These are phyloP conservation scores for Neonothopanus nambi DNA, from an alignment of 1,284 basidiomycete genomes.

Conservation along the genomic window DNA sequence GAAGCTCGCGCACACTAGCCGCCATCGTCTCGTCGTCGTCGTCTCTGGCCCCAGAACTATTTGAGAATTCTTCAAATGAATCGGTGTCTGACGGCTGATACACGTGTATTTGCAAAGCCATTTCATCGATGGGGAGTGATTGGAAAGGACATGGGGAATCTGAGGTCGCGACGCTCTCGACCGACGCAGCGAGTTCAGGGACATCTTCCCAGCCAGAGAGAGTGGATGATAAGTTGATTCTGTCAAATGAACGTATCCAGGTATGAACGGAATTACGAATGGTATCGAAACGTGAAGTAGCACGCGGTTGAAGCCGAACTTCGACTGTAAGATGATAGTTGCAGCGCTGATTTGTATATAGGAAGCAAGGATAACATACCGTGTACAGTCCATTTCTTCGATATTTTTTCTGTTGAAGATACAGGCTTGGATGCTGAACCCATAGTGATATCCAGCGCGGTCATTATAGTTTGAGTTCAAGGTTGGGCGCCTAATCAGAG, in stretches of 20 bases:
- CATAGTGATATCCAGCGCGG: constrained; percentile 10
- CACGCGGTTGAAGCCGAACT: constrained; percentile 69
- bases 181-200: constrained; percentile 68
- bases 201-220: constrained; percentile 76
- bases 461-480: not conserved
- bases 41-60: constrained; percentile 53
- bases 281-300: constrained; percentile 71
- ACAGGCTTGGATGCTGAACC: not conserved
- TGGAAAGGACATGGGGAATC: constrained; percentile 60
- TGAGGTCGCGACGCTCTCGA: constrained; percentile 79
- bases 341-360: constrained; percentile 1
- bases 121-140: constrained; percentile 58
- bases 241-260: constrained; percentile 61
- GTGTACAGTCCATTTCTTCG: constrained; percentile 56
- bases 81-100: constrained; percentile 79
- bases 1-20: constrained; percentile 85
- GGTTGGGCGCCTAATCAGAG: constrained; percentile 1
- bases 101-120: constrained; percentile 78
- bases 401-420: not conserved
- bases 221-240: constrained; percentile 64
- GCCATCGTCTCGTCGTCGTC: constrained; percentile 82
- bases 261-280: constrained; percentile 63
- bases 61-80: constrained; percentile 78
- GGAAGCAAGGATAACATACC: constrained; percentile 35
- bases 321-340: constrained; percentile 59